Evolutionary conservation across 2,329 filamentous ascomycete genomes (phyloP), one percentile per base, ranked within the genome.

Genomic region (Hypoxylon sp.): DNA sequence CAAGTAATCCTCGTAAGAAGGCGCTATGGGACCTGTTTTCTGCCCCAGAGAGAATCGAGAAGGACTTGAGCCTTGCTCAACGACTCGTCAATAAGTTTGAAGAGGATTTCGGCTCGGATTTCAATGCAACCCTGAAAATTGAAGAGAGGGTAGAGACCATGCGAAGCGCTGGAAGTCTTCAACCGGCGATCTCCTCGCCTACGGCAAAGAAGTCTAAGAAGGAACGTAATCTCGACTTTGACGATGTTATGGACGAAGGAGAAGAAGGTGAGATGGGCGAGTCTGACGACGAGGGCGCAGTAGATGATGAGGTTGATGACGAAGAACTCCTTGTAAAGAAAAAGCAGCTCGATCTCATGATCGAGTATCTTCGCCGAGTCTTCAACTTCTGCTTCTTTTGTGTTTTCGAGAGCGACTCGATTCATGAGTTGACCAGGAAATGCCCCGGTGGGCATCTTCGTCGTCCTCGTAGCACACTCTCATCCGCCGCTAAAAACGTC

Each of bases 361-460:
- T 98, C 55, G 95, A 99, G 79, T 99, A 99, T 76, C 85, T 99
- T 62, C 93, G 95, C 54, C 90, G 95, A 15, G 95, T 99, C 54
- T 97, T 96, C 84, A 97, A 95, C 79, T 98, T 99, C 80, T 99
- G 95, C 82, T 97, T 99, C 83, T 99, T 98, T 82, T 99, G 95
- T 77, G 96, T 99, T 4, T 98, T 99, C 71, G 95, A 99, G 79
- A 95, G 93, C 74, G 95, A 99, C 77, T 98, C 94, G 0, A 90
- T 98, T 20, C 95, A 99, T 74, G 95, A 99, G 79, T 84, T 99
- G 69, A 94, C 92, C 41, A 89, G 95, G 62, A 98, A 99, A 79
- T 99, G 95, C 72, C 93, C 95, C 24, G 95, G 95, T 43, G 95
- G 95, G n/a, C 95, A 99, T 82, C 87, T 99, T 65, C 92, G 95